phyloP scores from a whole-genome alignment of 345 rosid genomes.

The Euphorbia tirucalli region DNA sequence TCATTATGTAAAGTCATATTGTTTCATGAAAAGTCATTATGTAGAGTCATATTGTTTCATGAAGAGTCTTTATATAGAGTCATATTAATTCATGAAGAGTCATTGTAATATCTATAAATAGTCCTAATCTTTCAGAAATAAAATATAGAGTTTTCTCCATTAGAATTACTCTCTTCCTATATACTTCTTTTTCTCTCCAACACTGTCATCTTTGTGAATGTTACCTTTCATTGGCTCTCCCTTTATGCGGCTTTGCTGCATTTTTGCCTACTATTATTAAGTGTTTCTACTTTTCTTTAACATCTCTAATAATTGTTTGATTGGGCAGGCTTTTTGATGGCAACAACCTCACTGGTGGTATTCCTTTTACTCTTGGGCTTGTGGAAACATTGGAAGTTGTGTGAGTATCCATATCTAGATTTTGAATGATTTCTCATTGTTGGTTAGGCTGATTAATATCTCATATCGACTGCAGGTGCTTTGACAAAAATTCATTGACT shows the following conservation, averaged over 20 bases:
- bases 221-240: neutral
- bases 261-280: neutral
- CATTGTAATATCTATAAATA: too few species aligned
- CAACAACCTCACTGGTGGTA: slow-evolving; percentile 52
- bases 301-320: neutral
- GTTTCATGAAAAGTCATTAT: too few species aligned
- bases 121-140: too few species aligned
- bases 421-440: neutral
- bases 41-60: too few species aligned
- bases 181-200: too few species aligned
- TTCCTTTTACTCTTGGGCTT: slow-evolving; percentile 63
- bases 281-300: neutral
- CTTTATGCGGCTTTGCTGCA: neutral
- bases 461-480: slow-evolving; percentile 53
- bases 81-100: too few species aligned
- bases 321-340: slow-evolving; percentile 64
- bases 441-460: neutral
- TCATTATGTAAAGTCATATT: too few species aligned
- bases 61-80: too few species aligned
- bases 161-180: too few species aligned
- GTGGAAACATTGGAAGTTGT: slow-evolving; percentile 55
- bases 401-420: slow-evolving; percentile 48
- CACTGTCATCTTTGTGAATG: too few species aligned
- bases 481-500: slow-evolving; percentile 55
- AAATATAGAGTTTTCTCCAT: too few species aligned